phyloP scores from a whole-genome alignment of 148 eudicot species.

The Limonium bicolor region DNA sequence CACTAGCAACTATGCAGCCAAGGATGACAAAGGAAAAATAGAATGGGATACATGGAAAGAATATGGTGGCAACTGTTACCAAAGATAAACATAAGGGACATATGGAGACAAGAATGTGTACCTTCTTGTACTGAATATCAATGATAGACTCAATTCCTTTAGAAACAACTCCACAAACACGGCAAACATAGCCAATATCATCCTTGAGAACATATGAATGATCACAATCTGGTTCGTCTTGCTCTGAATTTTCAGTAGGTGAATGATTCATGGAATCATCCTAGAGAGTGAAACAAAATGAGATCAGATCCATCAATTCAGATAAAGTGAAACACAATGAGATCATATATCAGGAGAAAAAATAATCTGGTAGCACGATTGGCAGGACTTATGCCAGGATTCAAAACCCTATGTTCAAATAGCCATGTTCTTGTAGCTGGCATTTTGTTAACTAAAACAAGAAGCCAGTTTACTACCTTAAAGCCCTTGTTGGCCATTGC shows the following conservation, averaged over 20 bases:
- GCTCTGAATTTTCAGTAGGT: constrained; percentile 22
- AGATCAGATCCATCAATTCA: background rate
- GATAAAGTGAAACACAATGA: background rate
- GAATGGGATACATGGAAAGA: background rate
- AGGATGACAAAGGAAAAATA: too few relatives aligned
- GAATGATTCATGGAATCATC: constrained; percentile 31
- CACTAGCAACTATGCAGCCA: too few relatives aligned
- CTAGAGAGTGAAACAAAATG: constrained; percentile 21
- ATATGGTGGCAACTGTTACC: background rate
- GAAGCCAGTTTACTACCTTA: too few relatives aligned
- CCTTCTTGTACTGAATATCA: constrained; percentile 69
- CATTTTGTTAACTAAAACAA: too few relatives aligned
- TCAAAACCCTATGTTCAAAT: background rate
- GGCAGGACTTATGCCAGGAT: too few relatives aligned
- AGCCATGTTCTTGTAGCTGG: background rate
- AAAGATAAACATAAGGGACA: background rate
- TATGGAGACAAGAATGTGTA: constrained; percentile 1
- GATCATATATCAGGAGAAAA: background rate
- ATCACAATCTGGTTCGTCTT: constrained; percentile 69
- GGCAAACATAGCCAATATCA: constrained; percentile 89
- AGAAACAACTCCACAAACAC: constrained; percentile 78
- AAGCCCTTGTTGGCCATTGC: too few relatives aligned
- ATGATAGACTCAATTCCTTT: constrained; percentile 71
- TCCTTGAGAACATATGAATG: constrained; percentile 77
- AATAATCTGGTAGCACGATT: too few relatives aligned